Evolutionary conservation across 805 yeast species (phyloP), one percentile per base, ranked within the genome.

Genomic region (Cyberlindnera xylosilytica): DNA sequence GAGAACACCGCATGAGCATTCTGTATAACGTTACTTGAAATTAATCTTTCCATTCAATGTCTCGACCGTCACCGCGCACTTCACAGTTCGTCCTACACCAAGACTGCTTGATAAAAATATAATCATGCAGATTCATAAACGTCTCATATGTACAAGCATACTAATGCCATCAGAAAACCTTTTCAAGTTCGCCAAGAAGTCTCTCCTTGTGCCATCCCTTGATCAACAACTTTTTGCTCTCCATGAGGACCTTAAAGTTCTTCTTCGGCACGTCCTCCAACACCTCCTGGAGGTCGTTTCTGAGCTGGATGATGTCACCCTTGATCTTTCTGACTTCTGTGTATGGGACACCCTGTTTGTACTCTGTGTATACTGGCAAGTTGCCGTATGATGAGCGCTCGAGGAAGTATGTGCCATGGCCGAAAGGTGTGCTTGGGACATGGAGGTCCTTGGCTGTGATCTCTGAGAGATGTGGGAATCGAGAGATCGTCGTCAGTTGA

Each of bases 291-390:
- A 88, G 63, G 56, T 88, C 96, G 40, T 75, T 68, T 60, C 85
- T 81, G 44, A 89, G 69, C 44, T 76, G 81, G 6, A 71, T 61
- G 12, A 79, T 69, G 60, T 84, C 81, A 6, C 97, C 97, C 45
- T 72, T 65, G 38, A 88, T 72, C 46, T 78, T 76, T 58, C 85
- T 79, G 20, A 88, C 71, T 57, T 87, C 89, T 0, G 97, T 88
- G 54, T 76, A 74, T n/a, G 72, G 65, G 12, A 70, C 68, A 46
- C 79, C 81, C 46, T 78, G 76, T 58, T 80, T 86, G 48, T 71
- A 62, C 48, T 84, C 87, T 40, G 75, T 70, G 65, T 88, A 88
- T 1, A 88, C 85, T n/a, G 96, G 96, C 58, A 89, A 69, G 58
- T 83, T 79, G 4, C 91, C 88, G 36, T 66, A 70, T 13, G 73